phyloP scores from a whole-genome alignment of 2,329 filamentous ascomycete genomes.

The Trichophyton equinum region DNA sequence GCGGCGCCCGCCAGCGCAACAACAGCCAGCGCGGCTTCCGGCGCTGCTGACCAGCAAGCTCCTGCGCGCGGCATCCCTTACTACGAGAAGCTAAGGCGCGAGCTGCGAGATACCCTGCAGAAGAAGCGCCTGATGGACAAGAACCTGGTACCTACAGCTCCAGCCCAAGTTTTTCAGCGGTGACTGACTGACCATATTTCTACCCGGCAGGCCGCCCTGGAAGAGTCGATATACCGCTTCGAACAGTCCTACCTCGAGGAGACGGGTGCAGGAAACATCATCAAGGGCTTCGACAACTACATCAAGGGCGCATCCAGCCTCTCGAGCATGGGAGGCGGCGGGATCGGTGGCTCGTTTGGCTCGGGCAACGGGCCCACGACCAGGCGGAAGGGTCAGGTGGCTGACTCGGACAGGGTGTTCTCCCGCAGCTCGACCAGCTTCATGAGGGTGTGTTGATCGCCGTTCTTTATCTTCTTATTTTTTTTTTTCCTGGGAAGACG shows the following conservation, averaged over 20 bases:
- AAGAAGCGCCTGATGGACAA: constrained; percentile 54
- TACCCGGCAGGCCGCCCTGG: constrained; percentile 41
- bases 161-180: background rate
- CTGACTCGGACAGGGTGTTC: constrained; percentile 37
- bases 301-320: constrained; percentile 71
- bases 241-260: constrained; percentile 86
- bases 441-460: constrained; percentile 27
- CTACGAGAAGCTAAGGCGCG: constrained; percentile 59
- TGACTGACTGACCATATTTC: background rate
- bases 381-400: constrained; percentile 35
- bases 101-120: constrained; percentile 53
- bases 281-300: constrained; percentile 95
- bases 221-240: constrained; percentile 72
- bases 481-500: background rate
- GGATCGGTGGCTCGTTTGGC: constrained; percentile 17
- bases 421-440: constrained; percentile 38
- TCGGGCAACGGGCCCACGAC: constrained; percentile 19
- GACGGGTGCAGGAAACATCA: constrained; percentile 80
- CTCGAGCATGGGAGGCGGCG: constrained; percentile 19
- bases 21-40: constrained; percentile 6
- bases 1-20: constrained; percentile 11
- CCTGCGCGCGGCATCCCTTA: constrained; percentile 44
- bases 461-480: background rate
- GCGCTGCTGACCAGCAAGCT: constrained; percentile 9
- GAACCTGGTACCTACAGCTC: constrained; percentile 37